Conservation (phyloP, 2,329 filamentous ascomycete genomes). For the Colletotrichum sp. region DNA sequence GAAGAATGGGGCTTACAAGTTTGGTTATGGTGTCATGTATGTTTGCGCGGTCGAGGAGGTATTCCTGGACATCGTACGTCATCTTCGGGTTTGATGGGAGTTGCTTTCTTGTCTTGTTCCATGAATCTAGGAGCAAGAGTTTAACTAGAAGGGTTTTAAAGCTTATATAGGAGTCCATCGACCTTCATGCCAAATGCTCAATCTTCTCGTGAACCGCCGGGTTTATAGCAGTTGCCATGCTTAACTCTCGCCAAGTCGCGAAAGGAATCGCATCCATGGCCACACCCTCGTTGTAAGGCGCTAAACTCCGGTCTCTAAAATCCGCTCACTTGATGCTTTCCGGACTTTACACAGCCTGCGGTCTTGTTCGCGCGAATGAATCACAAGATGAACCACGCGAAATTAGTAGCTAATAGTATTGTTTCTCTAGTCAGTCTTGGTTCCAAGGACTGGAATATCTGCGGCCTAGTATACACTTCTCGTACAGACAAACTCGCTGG, state of each 20-base stretch:
- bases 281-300: neutral
- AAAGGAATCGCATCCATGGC: neutral
- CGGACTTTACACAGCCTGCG: neutral
- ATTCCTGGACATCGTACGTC: constrained; percentile 28
- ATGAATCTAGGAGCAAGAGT: neutral
- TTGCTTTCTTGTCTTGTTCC: neutral
- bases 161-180: neutral
- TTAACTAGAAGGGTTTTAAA: neutral
- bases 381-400: neutral
- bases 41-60: constrained; percentile 37
- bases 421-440: neutral
- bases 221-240: neutral
- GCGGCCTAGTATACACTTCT: neutral
- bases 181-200: neutral
- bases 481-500: neutral
- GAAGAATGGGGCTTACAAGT: neutral
- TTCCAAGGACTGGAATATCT: neutral
- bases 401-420: neutral
- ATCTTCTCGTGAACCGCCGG: neutral
- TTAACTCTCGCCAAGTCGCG: neutral
- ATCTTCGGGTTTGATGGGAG: neutral
- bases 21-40: constrained; percentile 32
- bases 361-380: neutral
- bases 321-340: neutral
- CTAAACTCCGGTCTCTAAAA: neutral